Base-by-base conservation (phyloP, 257 asterid species). In the Agastache rugosa region DNA sequence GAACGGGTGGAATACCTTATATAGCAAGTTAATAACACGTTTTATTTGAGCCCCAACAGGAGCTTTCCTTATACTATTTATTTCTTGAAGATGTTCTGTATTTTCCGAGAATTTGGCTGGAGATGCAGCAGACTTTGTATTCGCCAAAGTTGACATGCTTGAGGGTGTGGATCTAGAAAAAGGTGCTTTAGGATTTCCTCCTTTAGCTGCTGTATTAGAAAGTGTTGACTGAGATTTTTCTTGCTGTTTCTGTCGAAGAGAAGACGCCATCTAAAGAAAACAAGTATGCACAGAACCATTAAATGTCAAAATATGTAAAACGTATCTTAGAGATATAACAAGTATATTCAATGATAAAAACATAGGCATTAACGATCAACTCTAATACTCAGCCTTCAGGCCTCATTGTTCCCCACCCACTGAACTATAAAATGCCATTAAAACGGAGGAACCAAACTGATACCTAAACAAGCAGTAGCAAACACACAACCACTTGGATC, bases 31-130 rank as follows among this genome's bases (percentile, higher is more conserved):
- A 69, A 92, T 90, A n/a, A 92, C 97, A 77, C 96, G 96, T 77
- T 90, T 90, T 47, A 92, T 95, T 73, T 95, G 99, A 73, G 97
- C 88, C 67, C 99, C 97, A 0, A 86, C 96, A 44, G 99, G 98
- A 79, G 89, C 92, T 83, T 95, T 95, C 84, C 98, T 84, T 69
- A 95, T 89, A 87, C 93, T 95, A 78, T 92, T 87, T 72, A 92
- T 92, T 56, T 87, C 89, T 73, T 90, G 98, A 77, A 95, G 98
- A 44, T 96, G 86, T 65, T 86, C 94, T 1, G 96, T 92, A 71
- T 90, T 93, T 71, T 85, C 87, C 3, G 98, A 95, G 83, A 95
- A 95, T 79, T 92, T 92, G 76, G 87, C 80, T 25, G 86, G 83
- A 55, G 88, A 53, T 37, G 85, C 89, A 74, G 86, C 77, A 79